Conservation (phyloP, 768 basidiomycete species). For the Pleurotus salmoneostramineus region DNA sequence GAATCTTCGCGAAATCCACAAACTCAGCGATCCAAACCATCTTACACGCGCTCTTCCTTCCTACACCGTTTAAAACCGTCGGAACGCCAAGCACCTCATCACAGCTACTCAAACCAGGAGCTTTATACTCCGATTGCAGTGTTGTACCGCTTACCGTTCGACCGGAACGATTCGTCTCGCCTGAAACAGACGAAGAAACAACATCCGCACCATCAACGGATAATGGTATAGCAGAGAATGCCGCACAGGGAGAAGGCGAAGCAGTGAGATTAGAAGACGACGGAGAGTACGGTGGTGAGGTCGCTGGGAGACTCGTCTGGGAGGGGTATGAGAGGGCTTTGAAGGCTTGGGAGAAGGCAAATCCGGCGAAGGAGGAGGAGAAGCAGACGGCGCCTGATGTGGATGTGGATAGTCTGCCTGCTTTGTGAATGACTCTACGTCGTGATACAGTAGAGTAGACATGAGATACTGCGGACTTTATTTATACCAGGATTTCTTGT, state of each 20-base stretch:
- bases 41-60: slow-evolving; percentile 79
- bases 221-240: slow-evolving; percentile 19
- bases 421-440: too few relatives aligned
- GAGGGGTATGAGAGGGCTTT: slow-evolving; percentile 67
- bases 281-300: slow-evolving; percentile 68
- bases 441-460: too few relatives aligned
- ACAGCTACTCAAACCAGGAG: slow-evolving; percentile 70
- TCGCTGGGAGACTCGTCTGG: slow-evolving; percentile 68
- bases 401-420: slow-evolving; percentile 5
- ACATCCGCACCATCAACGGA: neutral
- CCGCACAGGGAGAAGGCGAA: slow-evolving; percentile 15
- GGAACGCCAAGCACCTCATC: slow-evolving; percentile 14
- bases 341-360: slow-evolving; percentile 59
- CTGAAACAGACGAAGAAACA: slow-evolving; percentile 18
- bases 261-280: slow-evolving; percentile 48
- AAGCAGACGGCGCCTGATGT: slow-evolving; percentile 8
- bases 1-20: slow-evolving; percentile 69
- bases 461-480: too few relatives aligned
- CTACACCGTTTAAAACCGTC: slow-evolving; percentile 66
- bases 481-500: too few relatives aligned
- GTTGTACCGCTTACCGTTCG: slow-evolving; percentile 47
- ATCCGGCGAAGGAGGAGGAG: slow-evolving; percentile 18
- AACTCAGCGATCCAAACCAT: slow-evolving; percentile 64
- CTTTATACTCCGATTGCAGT: slow-evolving; percentile 74
- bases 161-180: slow-evolving; percentile 5